Conservation (phyloP, 2,329 filamentous ascomycete species). For the Monosporascus sp. region DNA sequence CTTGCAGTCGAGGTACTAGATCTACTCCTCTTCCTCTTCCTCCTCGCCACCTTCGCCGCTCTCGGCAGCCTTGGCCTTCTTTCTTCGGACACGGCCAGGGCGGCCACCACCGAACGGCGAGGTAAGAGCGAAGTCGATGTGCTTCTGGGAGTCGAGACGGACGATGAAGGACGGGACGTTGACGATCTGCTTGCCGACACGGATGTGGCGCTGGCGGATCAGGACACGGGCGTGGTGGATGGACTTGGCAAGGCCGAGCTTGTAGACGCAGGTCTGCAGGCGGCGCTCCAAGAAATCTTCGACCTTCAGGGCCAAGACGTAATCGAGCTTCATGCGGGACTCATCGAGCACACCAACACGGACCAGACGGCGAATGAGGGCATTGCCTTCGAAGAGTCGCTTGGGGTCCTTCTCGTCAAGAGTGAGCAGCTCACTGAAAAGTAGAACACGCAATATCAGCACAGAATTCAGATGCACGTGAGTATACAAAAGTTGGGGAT, state of each 20-base stretch:
- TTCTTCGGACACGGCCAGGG: constrained; percentile 95
- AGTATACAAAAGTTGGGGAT: not conserved
- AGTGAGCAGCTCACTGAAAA: constrained; percentile 94
- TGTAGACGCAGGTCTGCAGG: constrained; percentile 99
- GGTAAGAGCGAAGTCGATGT: constrained; percentile 98
- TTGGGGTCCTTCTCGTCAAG: constrained; percentile 99
- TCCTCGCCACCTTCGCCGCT: constrained; percentile 73
- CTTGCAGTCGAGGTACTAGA: constrained; percentile 2
- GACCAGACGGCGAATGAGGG: constrained; percentile 99
- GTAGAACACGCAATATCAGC: not conserved
- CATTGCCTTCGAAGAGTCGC: constrained; percentile 99
- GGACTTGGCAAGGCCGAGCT: constrained; percentile 99
- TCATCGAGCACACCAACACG: constrained; percentile 99
- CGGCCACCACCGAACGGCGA: constrained; percentile 97
- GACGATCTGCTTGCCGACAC: constrained; percentile 99
- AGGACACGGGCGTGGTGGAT: constrained; percentile 99
- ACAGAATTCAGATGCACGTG: not conserved
- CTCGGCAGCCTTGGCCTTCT: constrained; percentile 98
- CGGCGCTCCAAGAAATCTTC: constrained; percentile 99
- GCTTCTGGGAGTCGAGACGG: constrained; percentile 99
- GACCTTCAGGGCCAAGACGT: constrained; percentile 97
- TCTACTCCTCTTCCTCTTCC: constrained; percentile 78
- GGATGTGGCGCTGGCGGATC: constrained; percentile 99
- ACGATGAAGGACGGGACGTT: constrained; percentile 99
- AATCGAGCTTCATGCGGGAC: constrained; percentile 99